These are phyloP conservation scores for Aegilops umbellulata DNA, from an alignment of 176 grass and related monocot species.

Conservation along the genomic window DNA sequence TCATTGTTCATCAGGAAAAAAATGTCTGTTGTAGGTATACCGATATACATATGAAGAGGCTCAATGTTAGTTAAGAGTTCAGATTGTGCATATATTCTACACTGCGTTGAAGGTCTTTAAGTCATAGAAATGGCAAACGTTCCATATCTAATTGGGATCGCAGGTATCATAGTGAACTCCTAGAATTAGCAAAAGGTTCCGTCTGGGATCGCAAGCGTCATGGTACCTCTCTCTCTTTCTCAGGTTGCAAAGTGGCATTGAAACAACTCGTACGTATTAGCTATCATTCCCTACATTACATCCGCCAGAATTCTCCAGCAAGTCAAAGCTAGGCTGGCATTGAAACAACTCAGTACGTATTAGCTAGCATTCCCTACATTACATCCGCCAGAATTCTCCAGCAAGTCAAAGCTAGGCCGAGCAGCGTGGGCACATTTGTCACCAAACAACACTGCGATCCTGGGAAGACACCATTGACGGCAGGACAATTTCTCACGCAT, in stretches of 20 bases:
- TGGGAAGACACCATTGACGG: background rate
- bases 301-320: background rate
- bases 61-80: background rate
- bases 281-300: background rate
- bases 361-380: background rate
- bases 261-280: background rate
- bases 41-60: background rate
- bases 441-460: background rate
- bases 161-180: background rate
- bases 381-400: background rate
- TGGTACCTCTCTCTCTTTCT: background rate
- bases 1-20: background rate
- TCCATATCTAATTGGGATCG: background rate
- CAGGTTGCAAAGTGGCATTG: background rate
- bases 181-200: background rate
- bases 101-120: background rate
- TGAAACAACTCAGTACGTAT: background rate
- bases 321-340: background rate
- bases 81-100: conserved; percentile 1
- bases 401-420: background rate
- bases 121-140: background rate
- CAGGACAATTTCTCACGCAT: background rate
- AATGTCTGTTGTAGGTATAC: background rate
- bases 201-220: background rate
- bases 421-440: background rate